These are phyloP conservation scores for Porphyrellus cyaneotinctus DNA, from an alignment of 768 basidiomycete genomes.

Conservation along the genomic window DNA sequence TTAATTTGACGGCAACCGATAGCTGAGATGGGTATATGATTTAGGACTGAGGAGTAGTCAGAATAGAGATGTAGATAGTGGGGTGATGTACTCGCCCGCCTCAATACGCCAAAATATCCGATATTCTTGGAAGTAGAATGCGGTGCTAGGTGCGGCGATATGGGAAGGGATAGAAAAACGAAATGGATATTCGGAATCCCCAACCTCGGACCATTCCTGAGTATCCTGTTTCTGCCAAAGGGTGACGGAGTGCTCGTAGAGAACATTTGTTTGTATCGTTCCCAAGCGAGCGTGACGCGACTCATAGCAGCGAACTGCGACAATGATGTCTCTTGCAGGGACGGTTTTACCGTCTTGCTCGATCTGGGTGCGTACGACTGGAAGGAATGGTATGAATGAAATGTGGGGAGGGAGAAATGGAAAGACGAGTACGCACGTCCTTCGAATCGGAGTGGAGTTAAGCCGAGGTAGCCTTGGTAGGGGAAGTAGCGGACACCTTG, in stretches of 20 bases:
- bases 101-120: constrained; percentile 80
- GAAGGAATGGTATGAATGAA: constrained; percentile 7
- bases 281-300: constrained; percentile 61
- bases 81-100: constrained; percentile 52
- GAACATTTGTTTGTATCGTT: constrained; percentile 53
- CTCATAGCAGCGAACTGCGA: constrained; percentile 85
- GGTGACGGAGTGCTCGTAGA: constrained; percentile 62
- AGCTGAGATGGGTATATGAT: constrained; percentile 58
- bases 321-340: constrained; percentile 58
- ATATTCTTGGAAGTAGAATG: constrained; percentile 68
- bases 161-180: constrained; percentile 62
- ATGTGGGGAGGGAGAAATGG: not conserved
- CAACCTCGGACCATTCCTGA: constrained; percentile 57
- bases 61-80: constrained; percentile 9
- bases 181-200: constrained; percentile 67
- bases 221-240: constrained; percentile 65
- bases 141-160: constrained; percentile 62
- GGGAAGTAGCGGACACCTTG: constrained; percentile 70
- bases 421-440: constrained; percentile 48
- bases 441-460: constrained; percentile 75
- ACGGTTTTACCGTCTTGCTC: constrained; percentile 70
- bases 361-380: constrained; percentile 66
- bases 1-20: constrained; percentile 67
- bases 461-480: constrained; percentile 70
- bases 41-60: constrained; percentile 48